phyloP scores from a whole-genome alignment of 2,329 filamentous ascomycete species.

The Calonectria henricotiae region DNA sequence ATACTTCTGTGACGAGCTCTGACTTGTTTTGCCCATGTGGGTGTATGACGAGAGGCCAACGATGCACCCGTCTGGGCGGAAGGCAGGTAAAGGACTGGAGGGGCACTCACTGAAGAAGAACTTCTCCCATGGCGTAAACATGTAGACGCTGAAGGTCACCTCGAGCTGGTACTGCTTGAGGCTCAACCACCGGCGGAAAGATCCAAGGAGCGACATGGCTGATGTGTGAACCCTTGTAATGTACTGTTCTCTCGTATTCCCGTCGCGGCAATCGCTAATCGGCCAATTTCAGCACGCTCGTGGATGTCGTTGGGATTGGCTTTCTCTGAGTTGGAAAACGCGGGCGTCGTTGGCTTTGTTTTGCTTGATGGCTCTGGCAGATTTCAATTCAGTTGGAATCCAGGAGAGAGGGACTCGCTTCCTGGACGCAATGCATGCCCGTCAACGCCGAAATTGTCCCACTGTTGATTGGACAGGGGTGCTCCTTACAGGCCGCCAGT shows the following conservation, averaged over 20 bases:
- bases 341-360: constrained; percentile 10
- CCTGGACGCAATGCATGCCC: constrained; percentile 28
- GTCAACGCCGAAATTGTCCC: constrained; percentile 37
- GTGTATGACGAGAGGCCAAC: constrained; percentile 2
- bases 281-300: background rate
- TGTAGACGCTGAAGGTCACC: constrained; percentile 96
- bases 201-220: constrained; percentile 62
- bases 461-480: constrained; percentile 31
- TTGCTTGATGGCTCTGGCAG: constrained; percentile 14
- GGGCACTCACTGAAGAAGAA: constrained; percentile 90
- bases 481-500: background rate
- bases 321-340: background rate
- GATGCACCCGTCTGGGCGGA: background rate
- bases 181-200: constrained; percentile 87
- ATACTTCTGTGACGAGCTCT: constrained; percentile 14
- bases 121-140: constrained; percentile 96
- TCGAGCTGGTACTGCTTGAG: constrained; percentile 99
- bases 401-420: constrained; percentile 30
- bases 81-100: constrained; percentile 11
- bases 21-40: background rate
- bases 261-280: background rate
- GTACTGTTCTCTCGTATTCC: background rate
- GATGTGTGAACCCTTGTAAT: constrained; percentile 23
- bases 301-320: background rate
- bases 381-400: constrained; percentile 28